A percentile compares a stretch with the other conserved stretches of the same genome.
These are phyloP conservation scores for Mallotus repandus DNA, from an alignment of 441 rosid species.

Conservation along the genomic window DNA sequence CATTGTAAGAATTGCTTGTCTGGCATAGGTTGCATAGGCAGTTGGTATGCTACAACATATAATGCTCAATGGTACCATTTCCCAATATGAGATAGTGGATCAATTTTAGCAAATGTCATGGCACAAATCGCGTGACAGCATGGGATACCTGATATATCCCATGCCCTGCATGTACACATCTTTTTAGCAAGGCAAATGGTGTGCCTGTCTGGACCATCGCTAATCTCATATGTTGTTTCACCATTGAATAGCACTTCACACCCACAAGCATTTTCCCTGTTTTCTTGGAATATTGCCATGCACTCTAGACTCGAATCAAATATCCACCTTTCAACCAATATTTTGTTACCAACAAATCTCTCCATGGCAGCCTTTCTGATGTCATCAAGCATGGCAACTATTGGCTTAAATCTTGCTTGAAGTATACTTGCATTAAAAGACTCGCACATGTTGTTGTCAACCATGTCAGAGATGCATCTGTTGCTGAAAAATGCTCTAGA, in stretches of 20 bases:
- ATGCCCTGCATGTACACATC: background rate
- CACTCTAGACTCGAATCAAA: background rate
- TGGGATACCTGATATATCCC: background rate
- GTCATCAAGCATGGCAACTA: background rate
- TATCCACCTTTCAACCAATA: background rate
- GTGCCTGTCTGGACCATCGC: background rate
- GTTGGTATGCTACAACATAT: background rate
- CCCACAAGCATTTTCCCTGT: background rate
- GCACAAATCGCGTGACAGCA: background rate
- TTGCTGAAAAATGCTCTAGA: background rate
- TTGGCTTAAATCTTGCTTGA: background rate
- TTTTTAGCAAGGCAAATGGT: background rate
- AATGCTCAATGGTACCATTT: background rate
- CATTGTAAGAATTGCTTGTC: background rate
- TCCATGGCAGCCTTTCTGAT: background rate
- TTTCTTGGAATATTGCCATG: background rate
- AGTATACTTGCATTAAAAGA: background rate
- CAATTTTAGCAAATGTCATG: background rate
- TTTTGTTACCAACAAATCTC: background rate
- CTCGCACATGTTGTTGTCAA: background rate
- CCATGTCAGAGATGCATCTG: background rate
- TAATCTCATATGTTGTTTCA: background rate
- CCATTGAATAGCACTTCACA: background rate
- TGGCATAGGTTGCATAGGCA: background rate
- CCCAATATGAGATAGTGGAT: background rate